phyloP scores from a whole-genome alignment of 768 basidiomycete genomes.

The Cyclocybe cylindracea region DNA sequence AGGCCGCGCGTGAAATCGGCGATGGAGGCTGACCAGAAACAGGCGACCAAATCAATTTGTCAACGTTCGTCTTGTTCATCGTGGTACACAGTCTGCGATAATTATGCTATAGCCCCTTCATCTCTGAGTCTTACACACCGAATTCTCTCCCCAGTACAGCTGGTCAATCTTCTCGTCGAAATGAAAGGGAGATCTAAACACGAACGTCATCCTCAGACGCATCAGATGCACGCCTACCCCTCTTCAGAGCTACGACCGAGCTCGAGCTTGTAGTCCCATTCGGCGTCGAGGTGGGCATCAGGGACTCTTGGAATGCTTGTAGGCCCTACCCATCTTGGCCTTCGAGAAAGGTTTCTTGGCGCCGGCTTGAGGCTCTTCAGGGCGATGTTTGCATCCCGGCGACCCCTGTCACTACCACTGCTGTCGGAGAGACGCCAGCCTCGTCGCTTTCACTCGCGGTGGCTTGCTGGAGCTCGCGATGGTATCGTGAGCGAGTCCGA shows the following conservation, averaged over 20 bases:
- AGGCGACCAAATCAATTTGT: too few relatives aligned
- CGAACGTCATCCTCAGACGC: slow-evolving; percentile 2
- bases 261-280: slow-evolving; percentile 27
- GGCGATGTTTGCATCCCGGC: slow-evolving; percentile 2
- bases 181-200: background rate
- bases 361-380: background rate
- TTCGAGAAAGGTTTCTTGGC: slow-evolving; percentile 18
- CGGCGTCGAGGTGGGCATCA: slow-evolving; percentile 20
- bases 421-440: slow-evolving; percentile 17
- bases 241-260: slow-evolving; percentile 13
- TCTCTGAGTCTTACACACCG: too few relatives aligned
- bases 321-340: slow-evolving; percentile 21
- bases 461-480: background rate
- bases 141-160: background rate
- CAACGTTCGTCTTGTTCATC: too few relatives aligned
- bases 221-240: slow-evolving; percentile 18
- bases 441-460: slow-evolving; percentile 21
- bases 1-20: too few relatives aligned
- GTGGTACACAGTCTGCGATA: too few relatives aligned
- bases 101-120: too few relatives aligned
- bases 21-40: background rate
- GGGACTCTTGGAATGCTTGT: slow-evolving; percentile 23
- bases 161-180: background rate
- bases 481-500: slow-evolving; percentile 9
- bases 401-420: slow-evolving; percentile 13